Conservation (phyloP, 179 eudicot species). For the Actinidia polygama region DNA sequence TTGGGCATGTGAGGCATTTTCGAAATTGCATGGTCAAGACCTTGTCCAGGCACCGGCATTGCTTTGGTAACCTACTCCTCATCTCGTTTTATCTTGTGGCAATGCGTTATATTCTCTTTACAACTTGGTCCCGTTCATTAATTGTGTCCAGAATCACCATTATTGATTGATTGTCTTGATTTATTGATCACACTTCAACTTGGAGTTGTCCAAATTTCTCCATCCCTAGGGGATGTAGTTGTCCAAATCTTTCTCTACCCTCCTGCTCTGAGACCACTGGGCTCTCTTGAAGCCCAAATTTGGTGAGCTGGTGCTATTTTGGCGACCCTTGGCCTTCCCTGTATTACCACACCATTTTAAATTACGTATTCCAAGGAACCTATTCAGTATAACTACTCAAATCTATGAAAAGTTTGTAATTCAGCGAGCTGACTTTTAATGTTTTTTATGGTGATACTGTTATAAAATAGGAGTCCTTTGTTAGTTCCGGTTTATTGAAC, state of each 20-base stretch:
- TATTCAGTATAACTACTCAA: not conserved
- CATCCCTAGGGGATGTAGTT: no score
- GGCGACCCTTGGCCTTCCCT: not conserved
- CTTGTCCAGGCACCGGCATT: conserved; percentile 72
- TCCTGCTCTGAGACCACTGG: not conserved
- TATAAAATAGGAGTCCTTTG: not conserved
- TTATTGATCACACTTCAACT: no score
- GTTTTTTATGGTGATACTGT: not conserved
- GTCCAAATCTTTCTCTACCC: not conserved
- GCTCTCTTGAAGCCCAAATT: no score
- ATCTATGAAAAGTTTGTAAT: not conserved
- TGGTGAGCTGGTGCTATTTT: not conserved
- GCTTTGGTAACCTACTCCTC: conserved; percentile 52
- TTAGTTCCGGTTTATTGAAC: not conserved
- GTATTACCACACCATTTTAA: not conserved
- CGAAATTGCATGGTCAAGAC: conserved; percentile 72
- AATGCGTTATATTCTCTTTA: not conserved
- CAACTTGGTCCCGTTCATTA: not conserved
- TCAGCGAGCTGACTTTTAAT: not conserved
- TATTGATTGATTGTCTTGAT: no score
- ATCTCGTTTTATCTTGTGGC: not conserved
- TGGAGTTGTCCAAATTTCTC: no score
- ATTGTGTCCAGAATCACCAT: no score
- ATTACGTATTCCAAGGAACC: not conserved
- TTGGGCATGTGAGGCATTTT: conserved; percentile 94